phyloP scores from a whole-genome alignment of 805 yeast species.

The Debaryomyces tyrocola region DNA sequence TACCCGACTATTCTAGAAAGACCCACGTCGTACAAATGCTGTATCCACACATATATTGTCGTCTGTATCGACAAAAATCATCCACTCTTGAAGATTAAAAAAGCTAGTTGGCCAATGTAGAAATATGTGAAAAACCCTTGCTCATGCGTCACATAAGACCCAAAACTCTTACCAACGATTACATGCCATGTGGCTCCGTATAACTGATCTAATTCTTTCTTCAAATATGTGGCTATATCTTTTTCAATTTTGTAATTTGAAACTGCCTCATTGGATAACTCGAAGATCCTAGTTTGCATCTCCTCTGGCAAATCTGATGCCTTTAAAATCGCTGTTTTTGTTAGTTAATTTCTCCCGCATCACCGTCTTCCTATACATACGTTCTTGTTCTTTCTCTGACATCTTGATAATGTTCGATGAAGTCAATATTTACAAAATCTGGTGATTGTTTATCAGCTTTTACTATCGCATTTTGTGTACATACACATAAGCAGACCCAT shows the following conservation, averaged over 20 bases:
- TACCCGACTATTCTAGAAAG: too few relatives aligned
- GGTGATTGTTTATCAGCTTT: neutral
- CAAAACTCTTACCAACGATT: constrained; percentile 76
- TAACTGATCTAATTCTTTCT: constrained; percentile 63
- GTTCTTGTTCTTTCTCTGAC: constrained; percentile 1
- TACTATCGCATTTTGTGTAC: neutral
- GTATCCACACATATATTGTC: too few relatives aligned
- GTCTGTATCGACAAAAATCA: constrained; percentile 16
- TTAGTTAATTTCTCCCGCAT: constrained; percentile 9
- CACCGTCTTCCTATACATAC: constrained; percentile 3
- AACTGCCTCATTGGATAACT: constrained; percentile 46
- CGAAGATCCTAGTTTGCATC: constrained; percentile 49
- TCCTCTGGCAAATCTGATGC: constrained; percentile 52
- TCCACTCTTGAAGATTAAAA: constrained; percentile 68
- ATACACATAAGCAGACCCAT: neutral
- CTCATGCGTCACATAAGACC: constrained; percentile 78
- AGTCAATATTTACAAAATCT: neutral
- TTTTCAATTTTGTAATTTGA: constrained; percentile 46
- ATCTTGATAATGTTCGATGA: neutral
- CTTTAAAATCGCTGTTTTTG: constrained; percentile 35
- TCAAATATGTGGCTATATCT: constrained; percentile 65
- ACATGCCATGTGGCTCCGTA: constrained; percentile 81
- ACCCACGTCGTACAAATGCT: too few relatives aligned
- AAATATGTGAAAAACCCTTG: constrained; percentile 71
- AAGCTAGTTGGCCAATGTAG: constrained; percentile 68